Percentiles rank a stretch among this genome's conserved stretches.
Evolutionary conservation across 2,329 filamentous ascomycete genomes (phyloP).

Genomic region (Trichoderma afroharzianum): DNA sequence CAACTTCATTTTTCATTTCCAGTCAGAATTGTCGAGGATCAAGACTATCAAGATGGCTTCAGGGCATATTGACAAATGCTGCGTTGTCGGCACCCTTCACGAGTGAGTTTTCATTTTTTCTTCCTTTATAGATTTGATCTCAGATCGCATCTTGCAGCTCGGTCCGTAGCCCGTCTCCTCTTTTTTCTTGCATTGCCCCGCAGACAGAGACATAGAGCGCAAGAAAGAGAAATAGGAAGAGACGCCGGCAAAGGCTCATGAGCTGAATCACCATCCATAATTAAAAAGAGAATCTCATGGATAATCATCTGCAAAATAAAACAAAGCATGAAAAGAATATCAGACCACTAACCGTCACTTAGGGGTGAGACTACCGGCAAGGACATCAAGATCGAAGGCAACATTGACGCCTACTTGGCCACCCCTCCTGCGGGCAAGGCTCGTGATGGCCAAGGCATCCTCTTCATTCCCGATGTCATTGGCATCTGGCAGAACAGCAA

Average conservation of each 20-base stretch:
- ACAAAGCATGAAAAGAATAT: not conserved
- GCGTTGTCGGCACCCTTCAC: slow-evolving; percentile 49
- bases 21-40: not conserved
- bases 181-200: not conserved
- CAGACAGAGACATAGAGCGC: not conserved
- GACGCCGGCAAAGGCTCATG: not conserved
- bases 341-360: not conserved
- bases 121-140: not conserved
- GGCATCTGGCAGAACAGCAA: slow-evolving; percentile 42
- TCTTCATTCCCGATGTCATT: slow-evolving; percentile 18
- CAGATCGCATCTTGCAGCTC: not conserved
- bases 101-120: slow-evolving; percentile 40
- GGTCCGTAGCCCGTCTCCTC: not conserved
- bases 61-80: slow-evolving; percentile 50
- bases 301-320: not conserved
- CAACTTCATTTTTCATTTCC: not conserved
- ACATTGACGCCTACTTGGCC: slow-evolving; percentile 23
- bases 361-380: slow-evolving; percentile 16
- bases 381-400: slow-evolving; percentile 19
- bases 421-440: slow-evolving; percentile 18
- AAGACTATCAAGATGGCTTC: slow-evolving; percentile 46
- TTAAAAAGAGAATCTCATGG: not conserved
- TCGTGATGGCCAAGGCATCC: slow-evolving; percentile 13
- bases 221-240: not conserved
- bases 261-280: not conserved